Conservation (phyloP, 345 rosid species). For the Pugionium dolabratum region DNA sequence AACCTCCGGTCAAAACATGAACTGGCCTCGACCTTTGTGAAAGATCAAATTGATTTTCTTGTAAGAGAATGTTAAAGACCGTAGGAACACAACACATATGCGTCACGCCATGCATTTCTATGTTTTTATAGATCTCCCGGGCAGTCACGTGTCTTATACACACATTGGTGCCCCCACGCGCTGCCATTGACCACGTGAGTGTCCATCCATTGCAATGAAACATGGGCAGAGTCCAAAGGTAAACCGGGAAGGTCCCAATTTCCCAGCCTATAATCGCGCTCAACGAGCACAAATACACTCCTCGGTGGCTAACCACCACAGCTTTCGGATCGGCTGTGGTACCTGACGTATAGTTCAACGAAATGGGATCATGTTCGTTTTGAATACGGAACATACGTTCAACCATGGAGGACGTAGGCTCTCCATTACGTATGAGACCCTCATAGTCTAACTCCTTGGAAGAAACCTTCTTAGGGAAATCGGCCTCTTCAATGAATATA, state of each 20-base stretch:
- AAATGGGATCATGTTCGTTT: slow-evolving; percentile 73
- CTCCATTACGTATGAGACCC: slow-evolving; percentile 49
- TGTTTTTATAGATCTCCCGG: slow-evolving; percentile 51
- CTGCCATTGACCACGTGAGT: slow-evolving; percentile 75
- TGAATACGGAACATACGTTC: slow-evolving; percentile 29
- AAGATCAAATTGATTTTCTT: slow-evolving; percentile 37
- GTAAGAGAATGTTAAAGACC: slow-evolving; percentile 48
- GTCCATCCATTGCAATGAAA: slow-evolving; percentile 92
- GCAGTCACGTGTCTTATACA: slow-evolving; percentile 62
- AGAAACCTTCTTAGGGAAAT: slow-evolving; percentile 16
- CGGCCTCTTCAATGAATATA: slow-evolving; percentile 25
- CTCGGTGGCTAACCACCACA: slow-evolving; percentile 78
- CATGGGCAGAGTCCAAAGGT: slow-evolving; percentile 90
- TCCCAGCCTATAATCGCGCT: slow-evolving; percentile 50
- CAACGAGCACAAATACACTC: slow-evolving; percentile 66
- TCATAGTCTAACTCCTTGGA: slow-evolving; percentile 48
- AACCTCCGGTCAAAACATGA: slow-evolving; percentile 67
- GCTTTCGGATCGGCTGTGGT: slow-evolving; percentile 84
- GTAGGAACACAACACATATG: slow-evolving; percentile 84
- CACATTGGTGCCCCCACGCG: slow-evolving; percentile 76
- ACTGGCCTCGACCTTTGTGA: slow-evolving; percentile 46
- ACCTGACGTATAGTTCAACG: slow-evolving; percentile 78
- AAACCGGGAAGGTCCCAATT: slow-evolving; percentile 50
- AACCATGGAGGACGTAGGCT: slow-evolving; percentile 26
- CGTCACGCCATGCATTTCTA: slow-evolving; percentile 58